Percentiles rank a stretch among this genome's conserved stretches.
Conservation (phyloP, 495 filamentous ascomycete species). For the Antarctomyces pellizariae region DNA sequence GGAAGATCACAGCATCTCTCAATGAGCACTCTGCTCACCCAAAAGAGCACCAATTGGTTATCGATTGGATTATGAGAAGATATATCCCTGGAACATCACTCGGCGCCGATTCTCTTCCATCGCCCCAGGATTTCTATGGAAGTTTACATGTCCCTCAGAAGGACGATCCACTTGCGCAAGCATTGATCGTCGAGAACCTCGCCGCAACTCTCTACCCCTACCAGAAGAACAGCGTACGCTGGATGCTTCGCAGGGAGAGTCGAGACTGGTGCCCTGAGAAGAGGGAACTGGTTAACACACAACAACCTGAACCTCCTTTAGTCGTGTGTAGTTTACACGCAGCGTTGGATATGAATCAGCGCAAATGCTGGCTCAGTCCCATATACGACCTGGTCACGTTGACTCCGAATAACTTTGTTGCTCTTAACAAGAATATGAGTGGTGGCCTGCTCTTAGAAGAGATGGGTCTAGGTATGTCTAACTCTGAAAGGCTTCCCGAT, state of each 20-base stretch:
- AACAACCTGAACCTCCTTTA: not conserved
- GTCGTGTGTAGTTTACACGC: slow-evolving; percentile 10
- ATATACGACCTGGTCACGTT: slow-evolving; percentile 37
- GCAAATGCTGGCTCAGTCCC: slow-evolving; percentile 32
- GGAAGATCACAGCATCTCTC: slow-evolving; percentile 10
- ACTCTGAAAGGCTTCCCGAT: no score
- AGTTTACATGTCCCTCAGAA: slow-evolving; percentile 9
- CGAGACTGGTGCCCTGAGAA: slow-evolving; percentile 6
- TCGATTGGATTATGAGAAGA: slow-evolving; percentile 2
- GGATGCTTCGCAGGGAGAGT: slow-evolving; percentile 37
- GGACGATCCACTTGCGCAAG: slow-evolving; percentile 3
- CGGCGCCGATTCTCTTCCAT: slow-evolving; percentile 4
- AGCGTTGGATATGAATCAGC: slow-evolving; percentile 25
- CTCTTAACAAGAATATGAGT: no score
- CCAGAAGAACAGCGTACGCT: slow-evolving; percentile 44
- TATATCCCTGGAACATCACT: slow-evolving; percentile 9
- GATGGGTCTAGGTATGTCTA: no score
- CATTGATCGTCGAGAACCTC: slow-evolving; percentile 4
- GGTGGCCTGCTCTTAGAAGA: no score
- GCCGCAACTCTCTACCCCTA: slow-evolving; percentile 34
- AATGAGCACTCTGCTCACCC: not conserved
- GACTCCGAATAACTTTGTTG: no score
- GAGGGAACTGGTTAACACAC: not conserved
- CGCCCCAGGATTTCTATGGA: slow-evolving; percentile 12
- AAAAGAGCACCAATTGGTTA: not conserved